A percentile compares a stretch with the other conserved stretches of the same genome.
phyloP scores from a whole-genome alignment of 129 eudicot genomes.

The Deinandra increscens region DNA sequence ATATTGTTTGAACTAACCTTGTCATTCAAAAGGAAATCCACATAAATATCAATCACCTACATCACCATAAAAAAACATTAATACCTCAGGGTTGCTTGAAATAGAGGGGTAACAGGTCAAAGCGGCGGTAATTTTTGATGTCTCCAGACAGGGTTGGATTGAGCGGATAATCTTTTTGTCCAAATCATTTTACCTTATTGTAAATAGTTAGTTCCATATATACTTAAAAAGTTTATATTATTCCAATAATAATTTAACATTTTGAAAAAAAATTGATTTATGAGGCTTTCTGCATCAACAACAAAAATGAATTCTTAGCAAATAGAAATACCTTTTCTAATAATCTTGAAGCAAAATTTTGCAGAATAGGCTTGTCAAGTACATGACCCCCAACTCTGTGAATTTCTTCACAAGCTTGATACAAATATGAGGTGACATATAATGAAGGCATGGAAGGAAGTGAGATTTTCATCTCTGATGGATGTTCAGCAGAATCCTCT shows the following conservation, averaged over 20 bases:
- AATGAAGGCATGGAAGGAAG: conserved; percentile 94
- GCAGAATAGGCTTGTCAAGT: conserved; percentile 74
- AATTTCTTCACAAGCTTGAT: conserved; percentile 91
- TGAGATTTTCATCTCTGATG: conserved; percentile 80
- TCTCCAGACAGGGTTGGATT: not conserved
- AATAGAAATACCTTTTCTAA: conserved; percentile 61
- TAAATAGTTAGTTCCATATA: not conserved
- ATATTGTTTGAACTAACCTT: conserved; percentile 45
- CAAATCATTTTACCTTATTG: not conserved
- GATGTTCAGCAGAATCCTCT: conserved; percentile 63
- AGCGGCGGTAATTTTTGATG: not conserved
- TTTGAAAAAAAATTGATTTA: not conserved
- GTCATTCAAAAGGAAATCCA: conserved; percentile 49
- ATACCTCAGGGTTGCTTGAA: conserved; percentile 12
- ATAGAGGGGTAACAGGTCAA: not conserved
- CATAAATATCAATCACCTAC: conserved; percentile 70
- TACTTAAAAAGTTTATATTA: too few relatives aligned
- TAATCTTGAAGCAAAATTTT: conserved; percentile 69
- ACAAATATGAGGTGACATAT: conserved; percentile 68
- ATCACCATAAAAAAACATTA: conserved; percentile 16
- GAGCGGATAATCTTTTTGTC: not conserved
- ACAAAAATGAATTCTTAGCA: not conserved
- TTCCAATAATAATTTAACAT: not conserved
- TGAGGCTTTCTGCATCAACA: not conserved
- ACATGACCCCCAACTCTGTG: conserved; percentile 95